A percentile compares a stretch with the other conserved stretches of the same genome.
Conservation (phyloP, 2,329 filamentous ascomycete genomes). For the Penicillium decumbens region DNA sequence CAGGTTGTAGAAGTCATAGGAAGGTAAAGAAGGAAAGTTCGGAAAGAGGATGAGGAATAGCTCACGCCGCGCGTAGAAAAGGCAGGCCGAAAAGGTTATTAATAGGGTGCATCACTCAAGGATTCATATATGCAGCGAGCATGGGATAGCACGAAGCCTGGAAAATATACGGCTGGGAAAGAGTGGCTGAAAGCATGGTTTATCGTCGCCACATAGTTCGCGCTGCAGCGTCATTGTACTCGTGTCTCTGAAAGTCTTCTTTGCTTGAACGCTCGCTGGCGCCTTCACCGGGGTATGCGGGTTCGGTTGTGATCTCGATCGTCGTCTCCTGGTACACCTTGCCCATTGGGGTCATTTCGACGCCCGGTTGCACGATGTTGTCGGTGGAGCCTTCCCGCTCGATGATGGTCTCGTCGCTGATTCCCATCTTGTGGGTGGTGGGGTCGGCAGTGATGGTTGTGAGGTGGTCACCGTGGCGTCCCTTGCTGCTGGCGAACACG, state of each 20-base stretch:
- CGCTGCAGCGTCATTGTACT: conserved; percentile 14
- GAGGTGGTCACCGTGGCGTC: conserved; percentile 28
- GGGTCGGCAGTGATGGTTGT: conserved; percentile 30
- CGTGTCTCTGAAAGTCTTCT: conserved; percentile 24
- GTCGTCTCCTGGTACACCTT: conserved; percentile 45
- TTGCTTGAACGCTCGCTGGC: conserved; percentile 28
- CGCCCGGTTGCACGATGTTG: conserved; percentile 37
- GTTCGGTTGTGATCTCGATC: conserved; percentile 41
- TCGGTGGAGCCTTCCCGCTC: conserved; percentile 46
- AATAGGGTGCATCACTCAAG: not conserved
- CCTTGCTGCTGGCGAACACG: conserved; percentile 28
- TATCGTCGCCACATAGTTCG: conserved; percentile 26
- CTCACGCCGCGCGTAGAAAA: not conserved
- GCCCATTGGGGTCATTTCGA: conserved; percentile 33
- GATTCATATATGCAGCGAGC: not conserved
- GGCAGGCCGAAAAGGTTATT: not conserved
- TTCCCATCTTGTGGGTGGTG: conserved; percentile 15
- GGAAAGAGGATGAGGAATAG: not conserved
- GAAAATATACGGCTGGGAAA: not conserved
- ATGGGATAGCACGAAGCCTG: not conserved
- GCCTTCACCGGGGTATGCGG: conserved; percentile 26
- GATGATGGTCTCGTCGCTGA: conserved; percentile 25
- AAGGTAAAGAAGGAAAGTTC: not conserved
- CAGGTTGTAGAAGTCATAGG: not conserved
- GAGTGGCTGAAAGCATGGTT: not conserved